These are phyloP conservation scores for Pilobolus umbonatus DNA, from an alignment of 192 early-diverging fungal genomes.

Conservation along the genomic window DNA sequence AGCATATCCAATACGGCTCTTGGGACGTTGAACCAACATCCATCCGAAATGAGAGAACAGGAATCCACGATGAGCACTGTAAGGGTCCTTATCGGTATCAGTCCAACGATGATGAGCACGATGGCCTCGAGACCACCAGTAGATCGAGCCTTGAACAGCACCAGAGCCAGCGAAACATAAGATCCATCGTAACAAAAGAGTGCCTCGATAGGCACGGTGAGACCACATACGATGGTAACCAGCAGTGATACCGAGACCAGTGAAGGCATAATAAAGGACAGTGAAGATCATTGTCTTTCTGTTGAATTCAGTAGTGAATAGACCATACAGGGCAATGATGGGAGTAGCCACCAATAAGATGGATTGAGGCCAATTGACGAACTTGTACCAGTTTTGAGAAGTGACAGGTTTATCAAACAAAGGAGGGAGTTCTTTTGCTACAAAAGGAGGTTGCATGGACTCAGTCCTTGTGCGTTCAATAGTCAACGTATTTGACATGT, in stretches of 20 bases:
- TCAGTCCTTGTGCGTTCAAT: constrained; percentile 29
- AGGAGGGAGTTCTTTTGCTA: constrained; percentile 20
- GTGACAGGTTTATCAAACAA: constrained; percentile 43
- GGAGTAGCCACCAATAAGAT: constrained; percentile 66
- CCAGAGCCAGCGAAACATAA: constrained; percentile 62
- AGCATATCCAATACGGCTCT: constrained; percentile 66
- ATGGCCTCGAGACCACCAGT: constrained; percentile 85
- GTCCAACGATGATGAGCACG: constrained; percentile 78
- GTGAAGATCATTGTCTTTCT: constrained; percentile 70
- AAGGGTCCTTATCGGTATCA: constrained; percentile 80
- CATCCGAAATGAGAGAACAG: constrained; percentile 83
- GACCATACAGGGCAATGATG: constrained; percentile 74
- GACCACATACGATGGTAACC: constrained; percentile 85
- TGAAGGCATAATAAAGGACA: constrained; percentile 67
- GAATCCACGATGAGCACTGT: constrained; percentile 73
- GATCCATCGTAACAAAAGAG: constrained; percentile 54
- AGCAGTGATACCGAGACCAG: constrained; percentile 86
- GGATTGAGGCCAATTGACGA: constrained; percentile 67
- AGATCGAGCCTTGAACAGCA: constrained; percentile 77
- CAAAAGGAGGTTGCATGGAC: constrained; percentile 24
- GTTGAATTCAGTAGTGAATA: constrained; percentile 62
- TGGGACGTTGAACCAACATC: constrained; percentile 81
- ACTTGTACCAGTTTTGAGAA: constrained; percentile 47
- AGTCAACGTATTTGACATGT: constrained; percentile 2
- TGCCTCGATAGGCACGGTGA: constrained; percentile 72